Evolutionary conservation across 169 alveolate genomes (phyloP), one percentile per base, ranked within the genome.

Genomic region (Eimeria necatrix): DNA sequence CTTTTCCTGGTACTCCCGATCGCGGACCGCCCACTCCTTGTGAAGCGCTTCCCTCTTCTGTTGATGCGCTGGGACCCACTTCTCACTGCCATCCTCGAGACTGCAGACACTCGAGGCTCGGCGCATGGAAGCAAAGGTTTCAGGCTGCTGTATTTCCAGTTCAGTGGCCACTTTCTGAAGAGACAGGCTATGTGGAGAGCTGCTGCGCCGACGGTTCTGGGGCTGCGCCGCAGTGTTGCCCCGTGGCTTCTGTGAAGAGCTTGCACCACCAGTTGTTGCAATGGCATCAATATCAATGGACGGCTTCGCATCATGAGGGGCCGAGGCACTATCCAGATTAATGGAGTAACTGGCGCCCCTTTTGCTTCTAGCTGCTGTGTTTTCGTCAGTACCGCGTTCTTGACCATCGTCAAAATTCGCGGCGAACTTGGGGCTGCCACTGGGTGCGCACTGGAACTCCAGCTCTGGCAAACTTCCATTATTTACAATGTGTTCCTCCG

Each of bases 1-100:
- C 51, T 60, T 85, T 53, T 85, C 92, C 92, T 85, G 92, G 80
- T 85, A 85, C 92, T 85, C 81, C 51, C 92, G 78, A 16, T 85
- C 92, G 41, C 80, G 76, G 60, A 53, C 80, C 24, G 56, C 92
- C 92, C 92, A 85, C 48, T 60, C 81, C 81, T 59, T 76, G 49
- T 60, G 92, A 2, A 59, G 92, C 22, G 92, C 92, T 64, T 85
- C 92, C 80, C 60, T 49, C 92, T 59, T 56, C 70, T 85, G 92
- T 53, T 85, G 92, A 59, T 85, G 92, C 48, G 60, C 92, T 22
- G 92, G 60, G n/a, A 85, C 49, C 41, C 92, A 78, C 61, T n/a
- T 56, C 51, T 26, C 80, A 49, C 32, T 81, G 16, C 92, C 61
- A 41, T 85, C 92, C 49, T 60, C 80, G 64, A 85, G 64, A 46